These are phyloP conservation scores for Hanseniaspora lindneri DNA, from an alignment of 805 yeast genomes.

Conservation along the genomic window DNA sequence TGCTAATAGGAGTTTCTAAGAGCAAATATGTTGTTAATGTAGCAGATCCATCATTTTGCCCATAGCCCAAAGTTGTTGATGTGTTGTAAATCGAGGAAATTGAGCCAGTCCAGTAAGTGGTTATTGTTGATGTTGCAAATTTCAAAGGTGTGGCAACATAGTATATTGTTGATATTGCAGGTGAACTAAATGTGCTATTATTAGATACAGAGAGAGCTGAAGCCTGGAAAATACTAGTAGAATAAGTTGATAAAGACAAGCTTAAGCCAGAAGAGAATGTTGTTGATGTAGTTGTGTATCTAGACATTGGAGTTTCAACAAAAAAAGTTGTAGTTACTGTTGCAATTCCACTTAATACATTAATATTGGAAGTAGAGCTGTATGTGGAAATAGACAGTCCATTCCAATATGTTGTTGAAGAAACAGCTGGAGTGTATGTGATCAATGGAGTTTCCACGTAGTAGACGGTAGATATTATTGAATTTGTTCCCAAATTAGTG, in stretches of 20 bases:
- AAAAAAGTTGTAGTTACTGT: constrained; percentile 18
- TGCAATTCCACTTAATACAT: constrained; percentile 14
- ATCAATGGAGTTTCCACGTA: constrained; percentile 15
- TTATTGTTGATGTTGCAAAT: not conserved
- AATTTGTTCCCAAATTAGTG: not conserved
- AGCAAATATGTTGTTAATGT: not conserved
- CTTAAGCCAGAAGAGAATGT: constrained; percentile 1
- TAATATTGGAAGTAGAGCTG: constrained; percentile 14
- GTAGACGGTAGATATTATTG: constrained; percentile 3
- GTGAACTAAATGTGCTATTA: not conserved
- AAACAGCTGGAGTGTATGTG: constrained; percentile 9
- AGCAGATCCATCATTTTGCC: constrained; percentile 15
- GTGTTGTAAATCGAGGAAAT: constrained; percentile 8
- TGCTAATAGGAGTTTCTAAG: constrained; percentile 16
- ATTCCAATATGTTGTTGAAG: constrained; percentile 15
- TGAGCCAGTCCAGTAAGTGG: constrained; percentile 16
- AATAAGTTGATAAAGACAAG: constrained; percentile 13
- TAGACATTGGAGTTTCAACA: constrained; percentile 19
- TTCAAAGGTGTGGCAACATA: constrained; percentile 17
- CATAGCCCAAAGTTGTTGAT: not conserved
- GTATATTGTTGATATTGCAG: constrained; percentile 16
- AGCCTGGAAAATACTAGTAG: constrained; percentile 1
- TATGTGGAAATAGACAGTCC: constrained; percentile 17
- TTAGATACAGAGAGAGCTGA: not conserved
- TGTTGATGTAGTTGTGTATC: constrained; percentile 8